Evolutionary conservation across 2,329 filamentous ascomycete species (phyloP), one percentile per base, ranked within the genome.

Genomic region (Fusarium armeniacum): DNA sequence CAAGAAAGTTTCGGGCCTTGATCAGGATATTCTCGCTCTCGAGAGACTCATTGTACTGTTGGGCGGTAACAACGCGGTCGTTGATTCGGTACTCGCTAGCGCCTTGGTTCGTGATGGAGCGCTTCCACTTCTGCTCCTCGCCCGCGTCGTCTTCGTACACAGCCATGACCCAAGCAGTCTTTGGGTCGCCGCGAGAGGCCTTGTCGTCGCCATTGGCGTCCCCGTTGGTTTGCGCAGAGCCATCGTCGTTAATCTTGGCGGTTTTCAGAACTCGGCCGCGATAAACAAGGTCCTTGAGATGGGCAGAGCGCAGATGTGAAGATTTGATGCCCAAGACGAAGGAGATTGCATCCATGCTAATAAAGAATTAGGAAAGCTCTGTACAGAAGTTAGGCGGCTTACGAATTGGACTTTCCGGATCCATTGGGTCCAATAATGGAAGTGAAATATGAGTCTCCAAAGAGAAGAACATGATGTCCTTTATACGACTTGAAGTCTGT

Each of bases 401-500:
- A 95, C 93, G 94, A 97, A 80, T 99, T 99, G 22, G 96, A 99
- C 82, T 99, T 99, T 71, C 96, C 96, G 36, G 96, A 98, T 84
- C 96, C 96, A 94, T 99, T 99, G 79, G 96, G 96, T 8, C 97
- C 96, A 77, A 99, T 98, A 77, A 99, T 98, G 43, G 96, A 99
- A 51, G 96, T 99, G 81, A 99, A 99, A 82, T 98, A 98, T 3
- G 94, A 97, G 83, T 99, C 95, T 77, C 95, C 95, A 76, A 99
- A 98, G 55, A 98, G 89, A 45, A 99, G 89, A 65, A 89, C 91
- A 83, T 99, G 96, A 76, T 98, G 94, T 62, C 94, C 96, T 81
- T 97, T 97, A 85, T 99, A 99, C 75, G 96, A 98, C 84, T 99
- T 99, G 89, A 99, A 99, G 84, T 99, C 93, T 96, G 76, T 30